Conservation (phyloP, 805 yeast genomes). For the Saccharomycopsis lassenensis region DNA sequence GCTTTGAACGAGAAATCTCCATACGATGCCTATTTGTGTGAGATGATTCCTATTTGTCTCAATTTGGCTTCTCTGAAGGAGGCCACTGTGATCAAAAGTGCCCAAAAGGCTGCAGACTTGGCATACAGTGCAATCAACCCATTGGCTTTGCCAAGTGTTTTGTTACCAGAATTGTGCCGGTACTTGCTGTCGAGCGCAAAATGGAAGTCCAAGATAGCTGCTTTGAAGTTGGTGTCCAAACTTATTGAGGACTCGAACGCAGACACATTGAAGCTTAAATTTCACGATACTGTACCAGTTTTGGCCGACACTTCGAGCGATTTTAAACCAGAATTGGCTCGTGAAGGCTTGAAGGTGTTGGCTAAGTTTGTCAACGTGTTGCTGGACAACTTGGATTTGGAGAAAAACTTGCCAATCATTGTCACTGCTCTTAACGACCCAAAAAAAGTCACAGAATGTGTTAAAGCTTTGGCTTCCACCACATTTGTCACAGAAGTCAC, state of each 20-base stretch:
- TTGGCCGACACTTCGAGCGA: slow-evolving; percentile 87
- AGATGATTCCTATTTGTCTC: slow-evolving; percentile 49
- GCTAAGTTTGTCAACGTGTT: slow-evolving; percentile 64
- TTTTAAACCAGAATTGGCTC: slow-evolving; percentile 91
- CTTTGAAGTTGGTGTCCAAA: slow-evolving; percentile 61
- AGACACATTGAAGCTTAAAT: slow-evolving; percentile 74
- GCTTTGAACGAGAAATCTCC: slow-evolving; percentile 56
- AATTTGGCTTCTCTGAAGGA: slow-evolving; percentile 83
- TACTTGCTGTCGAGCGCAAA: slow-evolving; percentile 78
- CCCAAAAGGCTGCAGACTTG: slow-evolving; percentile 67
- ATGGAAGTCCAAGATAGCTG: slow-evolving; percentile 85
- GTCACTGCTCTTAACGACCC: slow-evolving; percentile 89
- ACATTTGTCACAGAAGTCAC: slow-evolving; percentile 98
- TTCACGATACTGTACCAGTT: slow-evolving; percentile 69
- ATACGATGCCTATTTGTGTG: slow-evolving; percentile 61
- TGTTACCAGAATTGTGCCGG: slow-evolving; percentile 47
- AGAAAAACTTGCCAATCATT: slow-evolving; percentile 74
- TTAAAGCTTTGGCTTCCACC: slow-evolving; percentile 80
- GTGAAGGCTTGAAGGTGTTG: slow-evolving; percentile 66
- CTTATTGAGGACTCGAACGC: slow-evolving; percentile 71
- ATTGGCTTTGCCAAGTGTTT: slow-evolving; percentile 66
- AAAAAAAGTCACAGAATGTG: slow-evolving; percentile 75
- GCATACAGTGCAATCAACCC: slow-evolving; percentile 59
- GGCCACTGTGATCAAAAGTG: slow-evolving; percentile 72
- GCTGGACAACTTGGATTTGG: slow-evolving; percentile 78